These are phyloP conservation scores for Vaccinium vitisidaea DNA, from an alignment of 148 eudicot species.

Conservation along the genomic window DNA sequence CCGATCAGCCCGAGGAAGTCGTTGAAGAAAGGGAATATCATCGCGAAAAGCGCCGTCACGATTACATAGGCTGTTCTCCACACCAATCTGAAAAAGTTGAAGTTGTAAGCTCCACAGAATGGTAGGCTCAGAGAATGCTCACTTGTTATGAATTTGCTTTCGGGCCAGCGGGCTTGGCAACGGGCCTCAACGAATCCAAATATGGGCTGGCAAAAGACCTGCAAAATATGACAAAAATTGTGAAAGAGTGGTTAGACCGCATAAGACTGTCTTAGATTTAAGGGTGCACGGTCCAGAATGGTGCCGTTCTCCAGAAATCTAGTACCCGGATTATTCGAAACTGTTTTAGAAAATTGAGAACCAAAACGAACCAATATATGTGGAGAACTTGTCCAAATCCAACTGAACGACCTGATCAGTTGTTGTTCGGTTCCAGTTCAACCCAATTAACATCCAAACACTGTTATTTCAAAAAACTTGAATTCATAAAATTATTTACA, in stretches of 20 bases:
- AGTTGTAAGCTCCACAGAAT: conserved; percentile 34
- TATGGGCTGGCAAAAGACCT: conserved; percentile 82
- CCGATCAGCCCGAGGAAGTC: conserved; percentile 78
- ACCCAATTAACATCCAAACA: too few species aligned
- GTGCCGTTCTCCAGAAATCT: too few species aligned
- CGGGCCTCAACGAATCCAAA: conserved; percentile 57
- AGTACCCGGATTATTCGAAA: too few species aligned
- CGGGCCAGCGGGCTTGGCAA: conserved; percentile 50
- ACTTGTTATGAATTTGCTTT: conserved; percentile 55
- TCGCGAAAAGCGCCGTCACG: conserved; percentile 60
- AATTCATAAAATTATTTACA: too few species aligned
- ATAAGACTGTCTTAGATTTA: not conserved
- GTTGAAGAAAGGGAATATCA: conserved; percentile 93
- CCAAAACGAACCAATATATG: too few species aligned
- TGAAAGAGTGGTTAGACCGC: not conserved
- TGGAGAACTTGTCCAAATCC: too few species aligned
- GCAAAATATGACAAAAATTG: not conserved
- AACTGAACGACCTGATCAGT: too few species aligned
- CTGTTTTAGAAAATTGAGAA: too few species aligned
- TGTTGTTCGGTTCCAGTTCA: too few species aligned
- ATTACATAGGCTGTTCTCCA: conserved; percentile 80
- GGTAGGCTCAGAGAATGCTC: conserved; percentile 52
- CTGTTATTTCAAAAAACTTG: too few species aligned
- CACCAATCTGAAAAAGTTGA: conserved; percentile 71
- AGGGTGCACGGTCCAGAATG: too few species aligned